phyloP scores from a whole-genome alignment of 768 basidiomycete genomes.

The Boletus rubroflammeus region DNA sequence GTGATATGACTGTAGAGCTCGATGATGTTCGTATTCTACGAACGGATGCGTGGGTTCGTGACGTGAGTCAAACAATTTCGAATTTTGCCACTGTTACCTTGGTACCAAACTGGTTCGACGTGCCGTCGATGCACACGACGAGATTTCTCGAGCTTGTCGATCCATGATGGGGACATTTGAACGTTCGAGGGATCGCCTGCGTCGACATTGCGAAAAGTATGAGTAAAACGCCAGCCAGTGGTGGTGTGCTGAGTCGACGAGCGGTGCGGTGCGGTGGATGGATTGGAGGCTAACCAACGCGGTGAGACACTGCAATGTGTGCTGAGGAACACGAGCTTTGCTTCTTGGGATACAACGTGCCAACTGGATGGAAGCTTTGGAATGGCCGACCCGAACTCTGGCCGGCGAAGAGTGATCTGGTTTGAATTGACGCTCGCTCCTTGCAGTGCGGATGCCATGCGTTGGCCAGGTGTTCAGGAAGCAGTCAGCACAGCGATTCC shows the following conservation, averaged over 20 bases:
- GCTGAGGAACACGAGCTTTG: constrained; percentile 11
- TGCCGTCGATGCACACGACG: constrained; percentile 40
- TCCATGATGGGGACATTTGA: constrained; percentile 1
- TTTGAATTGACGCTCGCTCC: too few species aligned
- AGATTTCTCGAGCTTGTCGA: constrained; percentile 15
- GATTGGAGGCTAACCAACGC: neutral
- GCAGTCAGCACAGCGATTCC: neutral
- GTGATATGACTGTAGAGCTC: constrained; percentile 37
- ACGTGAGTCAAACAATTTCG: neutral
- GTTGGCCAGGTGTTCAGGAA: neutral
- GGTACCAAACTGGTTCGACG: constrained; percentile 36
- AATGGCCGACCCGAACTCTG: neutral
- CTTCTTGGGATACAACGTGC: constrained; percentile 10
- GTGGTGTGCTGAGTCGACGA: neutral
- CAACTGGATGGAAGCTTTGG: neutral
- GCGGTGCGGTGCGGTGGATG: neutral
- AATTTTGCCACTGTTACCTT: too few species aligned
- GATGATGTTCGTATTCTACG: constrained; percentile 41
- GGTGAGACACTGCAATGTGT: neutral
- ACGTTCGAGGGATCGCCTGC: constrained; percentile 1
- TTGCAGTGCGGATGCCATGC: constrained; percentile 2
- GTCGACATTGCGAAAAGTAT: constrained; percentile 1
- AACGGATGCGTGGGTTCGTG: too few species aligned
- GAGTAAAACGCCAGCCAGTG: too few species aligned
- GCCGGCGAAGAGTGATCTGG: neutral